Evolutionary conservation across 306 rosid genomes (phyloP).

Genomic region (Ceratonia siliqua): DNA sequence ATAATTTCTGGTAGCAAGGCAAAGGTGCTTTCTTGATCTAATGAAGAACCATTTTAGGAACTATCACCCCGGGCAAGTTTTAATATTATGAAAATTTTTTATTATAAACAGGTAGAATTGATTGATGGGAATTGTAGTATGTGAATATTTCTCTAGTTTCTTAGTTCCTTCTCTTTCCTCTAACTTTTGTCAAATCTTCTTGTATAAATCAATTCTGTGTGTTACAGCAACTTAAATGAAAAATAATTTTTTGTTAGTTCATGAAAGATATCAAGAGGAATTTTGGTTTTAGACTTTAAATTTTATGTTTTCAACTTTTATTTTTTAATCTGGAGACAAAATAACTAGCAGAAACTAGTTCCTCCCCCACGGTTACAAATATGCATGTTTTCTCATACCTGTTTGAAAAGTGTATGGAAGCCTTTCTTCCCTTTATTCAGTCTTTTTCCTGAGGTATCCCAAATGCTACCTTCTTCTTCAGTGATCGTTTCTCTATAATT

Average conservation of each 20-base stretch:
- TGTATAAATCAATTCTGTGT: too few species aligned
- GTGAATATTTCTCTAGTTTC: too few species aligned
- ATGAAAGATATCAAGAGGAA: background rate
- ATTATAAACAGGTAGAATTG: background rate
- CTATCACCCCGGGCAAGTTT: background rate
- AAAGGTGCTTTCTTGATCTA: background rate
- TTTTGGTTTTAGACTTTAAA: too few species aligned
- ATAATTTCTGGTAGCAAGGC: background rate
- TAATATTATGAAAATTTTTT: background rate
- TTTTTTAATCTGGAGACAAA: too few species aligned
- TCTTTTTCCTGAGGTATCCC: background rate
- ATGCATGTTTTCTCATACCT: too few species aligned
- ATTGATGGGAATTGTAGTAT: too few species aligned
- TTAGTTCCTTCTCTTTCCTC: too few species aligned
- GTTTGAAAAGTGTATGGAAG: background rate
- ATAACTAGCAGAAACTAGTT: too few species aligned
- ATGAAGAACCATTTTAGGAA: conserved; percentile 6
- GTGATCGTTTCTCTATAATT: background rate
- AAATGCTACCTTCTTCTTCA: background rate
- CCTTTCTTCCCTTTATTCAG: background rate
- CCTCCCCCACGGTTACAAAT: background rate
- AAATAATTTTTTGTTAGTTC: background rate
- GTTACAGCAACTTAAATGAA: background rate
- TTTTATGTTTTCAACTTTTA: too few species aligned
- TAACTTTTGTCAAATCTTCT: too few species aligned